Evolutionary conservation across 164 flowering plant species (phyloP).

Genomic region (Tetrastigma voinierianum): DNA sequence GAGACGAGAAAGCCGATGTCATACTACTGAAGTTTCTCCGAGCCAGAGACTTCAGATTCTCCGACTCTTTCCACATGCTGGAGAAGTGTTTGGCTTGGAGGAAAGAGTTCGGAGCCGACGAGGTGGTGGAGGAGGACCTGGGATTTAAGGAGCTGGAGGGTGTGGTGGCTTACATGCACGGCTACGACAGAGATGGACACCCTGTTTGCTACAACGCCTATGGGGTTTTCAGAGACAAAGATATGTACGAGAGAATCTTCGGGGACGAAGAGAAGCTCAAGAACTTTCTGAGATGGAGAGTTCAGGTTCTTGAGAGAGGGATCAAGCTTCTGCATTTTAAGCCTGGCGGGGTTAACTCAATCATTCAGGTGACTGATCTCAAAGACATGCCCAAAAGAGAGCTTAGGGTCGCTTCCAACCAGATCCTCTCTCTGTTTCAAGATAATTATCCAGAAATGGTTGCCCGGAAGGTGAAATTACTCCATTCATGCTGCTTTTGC

Average conservation of each 20-base stretch:
- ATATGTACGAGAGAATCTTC: constrained; percentile 79
- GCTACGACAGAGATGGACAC: constrained; percentile 68
- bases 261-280: constrained; percentile 86
- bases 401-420: constrained; percentile 86
- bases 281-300: constrained; percentile 90
- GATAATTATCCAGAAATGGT: constrained; percentile 99
- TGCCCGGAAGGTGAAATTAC: constrained; percentile 70
- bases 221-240: constrained; percentile 82
- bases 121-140: constrained; percentile 62
- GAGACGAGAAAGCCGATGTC: constrained; percentile 70
- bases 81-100: constrained; percentile 68
- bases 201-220: constrained; percentile 96
- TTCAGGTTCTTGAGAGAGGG: constrained; percentile 91
- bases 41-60: constrained; percentile 78
- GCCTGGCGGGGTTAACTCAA: constrained; percentile 87
- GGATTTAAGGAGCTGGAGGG: constrained; percentile 89
- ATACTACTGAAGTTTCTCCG: constrained; percentile 80
- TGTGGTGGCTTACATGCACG: constrained; percentile 77
- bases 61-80: constrained; percentile 64
- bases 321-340: constrained; percentile 69
- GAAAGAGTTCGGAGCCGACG: constrained; percentile 69
- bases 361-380: constrained; percentile 89
- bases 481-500: not conserved
- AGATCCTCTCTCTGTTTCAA: constrained; percentile 82
- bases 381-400: constrained; percentile 98